Conservation (phyloP, 2,329 filamentous ascomycete species). For the Fusarium floridanum region DNA sequence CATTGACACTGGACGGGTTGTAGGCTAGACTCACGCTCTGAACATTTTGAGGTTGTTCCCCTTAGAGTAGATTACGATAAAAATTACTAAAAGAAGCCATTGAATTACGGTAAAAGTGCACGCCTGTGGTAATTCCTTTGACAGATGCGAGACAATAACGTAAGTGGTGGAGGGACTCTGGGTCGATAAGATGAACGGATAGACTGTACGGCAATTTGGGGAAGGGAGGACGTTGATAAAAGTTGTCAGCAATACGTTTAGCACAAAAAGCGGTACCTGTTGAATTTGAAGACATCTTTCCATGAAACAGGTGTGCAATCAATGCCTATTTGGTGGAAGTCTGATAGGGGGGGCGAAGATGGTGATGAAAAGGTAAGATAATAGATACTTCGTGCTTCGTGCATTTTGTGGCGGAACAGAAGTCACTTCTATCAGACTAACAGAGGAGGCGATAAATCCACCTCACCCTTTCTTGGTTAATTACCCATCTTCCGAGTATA, state of each 20-base stretch:
- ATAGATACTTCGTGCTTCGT: background rate
- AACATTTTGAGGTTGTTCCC: no score
- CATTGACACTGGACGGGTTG: no score
- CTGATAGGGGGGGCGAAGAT: background rate
- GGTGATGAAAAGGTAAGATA: background rate
- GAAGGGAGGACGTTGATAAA: background rate
- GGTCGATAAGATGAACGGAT: background rate
- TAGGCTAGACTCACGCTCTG: no score
- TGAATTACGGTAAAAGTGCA: no score
- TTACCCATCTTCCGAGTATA: background rate
- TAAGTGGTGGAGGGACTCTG: no score
- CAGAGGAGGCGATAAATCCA: background rate
- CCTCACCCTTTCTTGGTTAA: background rate
- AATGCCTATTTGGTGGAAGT: background rate
- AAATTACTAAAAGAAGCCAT: no score
- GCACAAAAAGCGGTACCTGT: background rate
- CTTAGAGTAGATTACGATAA: no score
- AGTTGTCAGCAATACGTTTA: background rate
- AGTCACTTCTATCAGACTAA: background rate
- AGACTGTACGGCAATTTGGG: background rate
- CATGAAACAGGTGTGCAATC: background rate
- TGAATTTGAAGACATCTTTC: background rate
- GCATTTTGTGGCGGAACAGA: background rate
- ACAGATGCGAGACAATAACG: no score
- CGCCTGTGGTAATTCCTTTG: no score